Percentiles rank a stretch among this genome's conserved stretches.
phyloP scores from a whole-genome alignment of 371 early-diverging fungal species.

The Phascolomyces articulosus region DNA sequence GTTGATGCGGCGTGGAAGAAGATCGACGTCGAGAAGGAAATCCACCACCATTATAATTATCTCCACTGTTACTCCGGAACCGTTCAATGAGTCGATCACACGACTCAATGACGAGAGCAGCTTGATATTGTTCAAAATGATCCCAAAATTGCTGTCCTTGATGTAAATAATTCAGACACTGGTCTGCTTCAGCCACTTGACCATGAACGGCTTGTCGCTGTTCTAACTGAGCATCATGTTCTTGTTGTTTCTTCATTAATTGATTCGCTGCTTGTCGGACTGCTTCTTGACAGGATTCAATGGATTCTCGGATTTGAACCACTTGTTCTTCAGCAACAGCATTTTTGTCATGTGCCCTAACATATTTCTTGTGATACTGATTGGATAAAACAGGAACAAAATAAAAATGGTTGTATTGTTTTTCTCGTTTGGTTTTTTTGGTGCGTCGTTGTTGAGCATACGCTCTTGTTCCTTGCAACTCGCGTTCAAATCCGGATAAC shows the following conservation, averaged over 20 bases:
- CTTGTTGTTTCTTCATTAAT: constrained; percentile 7
- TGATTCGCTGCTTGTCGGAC: constrained; percentile 6
- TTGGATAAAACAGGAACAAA: constrained; percentile 31
- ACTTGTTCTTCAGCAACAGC: constrained; percentile 35
- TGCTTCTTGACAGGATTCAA: constrained; percentile 10
- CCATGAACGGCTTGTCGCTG: constrained; percentile 5
- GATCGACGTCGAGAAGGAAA: constrained; percentile 3
- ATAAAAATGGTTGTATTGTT: constrained; percentile 32
- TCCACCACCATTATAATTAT: not conserved
- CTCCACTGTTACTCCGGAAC: constrained; percentile 2
- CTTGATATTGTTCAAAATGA: constrained; percentile 32
- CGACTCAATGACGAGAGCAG: constrained; percentile 25
- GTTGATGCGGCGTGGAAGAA: not conserved
- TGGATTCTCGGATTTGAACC: constrained; percentile 24
- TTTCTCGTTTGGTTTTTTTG: constrained; percentile 36
- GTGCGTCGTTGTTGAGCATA: constrained; percentile 29
- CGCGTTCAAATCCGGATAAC: constrained; percentile 7
- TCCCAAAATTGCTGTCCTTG: constrained; percentile 34
- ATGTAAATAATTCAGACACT: constrained; percentile 10
- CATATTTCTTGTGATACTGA: constrained; percentile 38
- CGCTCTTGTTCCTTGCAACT: constrained; percentile 15
- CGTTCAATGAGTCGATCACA: constrained; percentile 12
- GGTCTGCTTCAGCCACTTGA: constrained; percentile 12
- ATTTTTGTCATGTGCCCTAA: constrained; percentile 40
- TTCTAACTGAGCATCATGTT: constrained; percentile 10